Evolutionary conservation across 371 early-diverging fungal species (phyloP).

Genomic region (Capillidium heterosporum): DNA sequence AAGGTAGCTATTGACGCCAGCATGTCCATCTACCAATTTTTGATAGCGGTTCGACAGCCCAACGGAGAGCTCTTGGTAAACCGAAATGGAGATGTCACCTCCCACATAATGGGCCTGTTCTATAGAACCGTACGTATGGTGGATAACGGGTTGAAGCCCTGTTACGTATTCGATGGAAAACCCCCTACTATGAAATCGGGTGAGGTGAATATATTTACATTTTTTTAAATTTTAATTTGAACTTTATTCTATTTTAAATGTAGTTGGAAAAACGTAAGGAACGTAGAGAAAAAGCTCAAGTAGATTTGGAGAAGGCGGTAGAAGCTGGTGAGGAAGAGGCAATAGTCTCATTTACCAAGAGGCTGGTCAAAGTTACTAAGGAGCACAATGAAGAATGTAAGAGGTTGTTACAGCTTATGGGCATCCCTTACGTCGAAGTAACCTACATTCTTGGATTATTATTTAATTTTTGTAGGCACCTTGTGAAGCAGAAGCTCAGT

Average conservation of each 20-base stretch:
- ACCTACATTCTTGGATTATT: neutral
- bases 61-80: slow-evolving; percentile 85
- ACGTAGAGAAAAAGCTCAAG: slow-evolving; percentile 67
- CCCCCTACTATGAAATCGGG: slow-evolving; percentile 92
- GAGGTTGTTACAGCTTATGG: slow-evolving; percentile 83
- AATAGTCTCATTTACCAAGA: slow-evolving; percentile 75
- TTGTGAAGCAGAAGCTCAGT: slow-evolving; percentile 99
- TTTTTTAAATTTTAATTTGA: neutral
- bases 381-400: slow-evolving; percentile 95
- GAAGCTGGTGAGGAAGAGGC: slow-evolving; percentile 73
- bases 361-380: slow-evolving; percentile 86
- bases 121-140: slow-evolving; percentile 98
- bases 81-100: slow-evolving; percentile 86
- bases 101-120: slow-evolving; percentile 97
- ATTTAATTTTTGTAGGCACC: slow-evolving; percentile 45
- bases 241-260: neutral
- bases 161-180: slow-evolving; percentile 99
- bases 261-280: slow-evolving; percentile 79
- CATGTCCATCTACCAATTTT: slow-evolving; percentile 98
- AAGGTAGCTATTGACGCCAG: slow-evolving; percentile 98
- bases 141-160: slow-evolving; percentile 94
- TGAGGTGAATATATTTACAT: slow-evolving; percentile 36
- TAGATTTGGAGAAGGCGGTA: slow-evolving; percentile 62
- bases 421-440: slow-evolving; percentile 84
- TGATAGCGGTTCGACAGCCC: slow-evolving; percentile 90